Conservation (phyloP, 129 eudicot genomes). For the Apium graveolens region DNA sequence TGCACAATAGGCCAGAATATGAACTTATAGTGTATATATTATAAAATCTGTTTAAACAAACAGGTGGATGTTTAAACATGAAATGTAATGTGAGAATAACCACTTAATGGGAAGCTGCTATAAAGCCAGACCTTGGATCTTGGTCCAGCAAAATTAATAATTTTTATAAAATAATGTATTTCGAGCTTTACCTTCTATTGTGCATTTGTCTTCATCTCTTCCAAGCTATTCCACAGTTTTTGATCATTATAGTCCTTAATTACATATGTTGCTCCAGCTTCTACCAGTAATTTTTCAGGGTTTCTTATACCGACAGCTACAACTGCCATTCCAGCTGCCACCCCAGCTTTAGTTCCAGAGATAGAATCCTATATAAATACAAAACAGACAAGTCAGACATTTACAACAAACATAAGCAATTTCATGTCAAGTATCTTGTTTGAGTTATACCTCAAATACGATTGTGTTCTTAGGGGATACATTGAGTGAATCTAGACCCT, state of each 20-base stretch:
- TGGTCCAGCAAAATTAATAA: background rate
- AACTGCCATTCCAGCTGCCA: slow-evolving; percentile 83
- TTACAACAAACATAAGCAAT: background rate
- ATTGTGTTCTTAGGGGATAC: slow-evolving; percentile 62
- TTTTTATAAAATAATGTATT: background rate
- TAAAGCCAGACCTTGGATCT: background rate
- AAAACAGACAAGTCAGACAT: slow-evolving; percentile 5
- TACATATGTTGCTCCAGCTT: slow-evolving; percentile 68
- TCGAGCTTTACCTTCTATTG: slow-evolving; percentile 10
- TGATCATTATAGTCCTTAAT: slow-evolving; percentile 70
- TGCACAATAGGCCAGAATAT: background rate
- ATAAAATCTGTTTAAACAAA: background rate
- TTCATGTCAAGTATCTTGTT: background rate
- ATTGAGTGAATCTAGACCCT: slow-evolving; percentile 54
- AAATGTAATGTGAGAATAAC: background rate
- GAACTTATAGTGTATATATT: background rate
- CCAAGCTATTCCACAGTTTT: slow-evolving; percentile 60
- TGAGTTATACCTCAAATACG: slow-evolving; percentile 63
- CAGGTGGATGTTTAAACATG: background rate
- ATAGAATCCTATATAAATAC: slow-evolving; percentile 64
- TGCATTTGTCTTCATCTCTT: slow-evolving; percentile 29
- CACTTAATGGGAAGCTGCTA: background rate
- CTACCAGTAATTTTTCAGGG: slow-evolving; percentile 47
- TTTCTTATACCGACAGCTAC: slow-evolving; percentile 73
- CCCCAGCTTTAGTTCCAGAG: slow-evolving; percentile 87